Evolutionary conservation across 257 asterid species (phyloP), one percentile per base, ranked within the genome.

Genomic region (Asclepias syriaca): DNA sequence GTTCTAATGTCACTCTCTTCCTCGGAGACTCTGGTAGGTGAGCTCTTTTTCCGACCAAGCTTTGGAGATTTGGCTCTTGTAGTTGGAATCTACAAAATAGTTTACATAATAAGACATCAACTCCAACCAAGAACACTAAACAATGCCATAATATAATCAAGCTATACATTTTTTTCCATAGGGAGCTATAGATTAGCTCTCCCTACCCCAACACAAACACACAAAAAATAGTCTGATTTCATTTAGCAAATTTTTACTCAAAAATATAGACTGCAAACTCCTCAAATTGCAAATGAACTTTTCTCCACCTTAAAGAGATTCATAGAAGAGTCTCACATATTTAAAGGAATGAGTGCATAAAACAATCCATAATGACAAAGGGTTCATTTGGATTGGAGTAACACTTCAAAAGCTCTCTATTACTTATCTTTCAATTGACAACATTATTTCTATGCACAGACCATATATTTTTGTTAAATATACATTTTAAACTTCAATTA

Each of bases 61-160:
- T 91, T 91, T 18, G 97, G 97, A 74, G 97, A 91, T 74, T 89
- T 89, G 58, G 97, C 87, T 80, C 96, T 80, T 29, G 97, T 91
- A 46, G 93, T 83, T 64, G 97, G 97, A 78, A 89, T 87, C 97
- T 91, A 76, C 57, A 45, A 21, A 27, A 50, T 8, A 50, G 46
- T 48, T n/a, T 63, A 0, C 6, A 14, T 24, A 3, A 2, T 32
- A 50, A n/a, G 40, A 3, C 40, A 50, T 27, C 13, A 27, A 43
- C 2, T 13, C 45, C 43, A 68, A 57, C 46, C 22, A 29, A 29
- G 9, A 74, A 16, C 15, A 40, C 48, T 13, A 71, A 43, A 6
- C 34, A 46, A 16, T 68, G 16, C 60, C 72, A 68, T 16, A 68
- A 48, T 13, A 24, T 27, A 57, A 12, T 60, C 66, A n/a, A 29